Base-by-base conservation (phyloP, 441 rosid species). In the Adansonia grandidieri region DNA sequence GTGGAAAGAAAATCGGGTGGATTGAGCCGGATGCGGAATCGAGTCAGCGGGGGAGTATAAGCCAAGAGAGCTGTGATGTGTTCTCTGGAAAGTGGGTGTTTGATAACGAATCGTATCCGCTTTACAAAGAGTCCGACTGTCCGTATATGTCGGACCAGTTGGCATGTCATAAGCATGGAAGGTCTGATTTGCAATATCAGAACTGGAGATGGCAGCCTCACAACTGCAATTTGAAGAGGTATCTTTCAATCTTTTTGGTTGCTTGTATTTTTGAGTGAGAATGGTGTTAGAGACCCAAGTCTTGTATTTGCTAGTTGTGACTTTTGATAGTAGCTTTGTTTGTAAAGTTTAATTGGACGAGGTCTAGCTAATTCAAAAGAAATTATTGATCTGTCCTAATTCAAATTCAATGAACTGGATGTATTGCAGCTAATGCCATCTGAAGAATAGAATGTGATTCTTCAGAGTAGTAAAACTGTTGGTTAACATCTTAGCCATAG, bases 171-270 rank as follows among this genome's bases (percentile, higher is more conserved):
- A 96, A 88, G 89, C 98, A 96, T 85, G 99, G 99, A 24, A 88
- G 99, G 89, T 53, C 89, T 66, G 98, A 96, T 88, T 81, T 96
- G 85, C 80, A 81, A 4, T 91, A 90, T 77, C 98, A 89, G 82
- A 53, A 89, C 60, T 91, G 99, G 99, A 90, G 99, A 84, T 96
- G 99, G 99, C 99, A 94, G 78, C 98, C 98, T 79, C 92, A 89
- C 80, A 48, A 80, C 80, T 96, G 99, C 91, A 89, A 90, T 83
- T 78, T 96, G 83, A 92, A 94, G 82, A 88, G 93, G 98, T 92
- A 47, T 10, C 10, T 37, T 20, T 73, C 4, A 22, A 15, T 58
- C 20, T 13, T 50, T 56, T 63, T 19, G 13, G 20, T 28, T 28
- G 32, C 47, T 48, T 64, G 69, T 64, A 24, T 61, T 42, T 5